A percentile compares a stretch with the other conserved stretches of the same genome.
These are phyloP conservation scores for Tuber melanosporum DNA, from an alignment of 495 filamentous ascomycete genomes.

Conservation along the genomic window DNA sequence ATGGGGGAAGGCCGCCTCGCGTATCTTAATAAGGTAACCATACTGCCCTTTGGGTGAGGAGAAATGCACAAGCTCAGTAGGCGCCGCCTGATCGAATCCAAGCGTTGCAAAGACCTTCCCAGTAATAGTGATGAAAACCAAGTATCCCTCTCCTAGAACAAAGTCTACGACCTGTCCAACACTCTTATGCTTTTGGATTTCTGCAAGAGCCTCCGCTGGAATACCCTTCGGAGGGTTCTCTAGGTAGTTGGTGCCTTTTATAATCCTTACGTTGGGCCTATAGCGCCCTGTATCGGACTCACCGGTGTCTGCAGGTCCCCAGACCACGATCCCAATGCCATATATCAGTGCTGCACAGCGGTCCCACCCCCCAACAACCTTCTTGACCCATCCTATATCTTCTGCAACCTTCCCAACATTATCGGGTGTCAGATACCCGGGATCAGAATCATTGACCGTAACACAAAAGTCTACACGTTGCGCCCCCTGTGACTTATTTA, in stretches of 20 bases:
- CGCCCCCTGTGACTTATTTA: constrained; percentile 9
- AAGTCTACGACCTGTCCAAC: constrained; percentile 30
- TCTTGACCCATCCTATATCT: constrained; percentile 18
- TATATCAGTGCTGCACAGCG: constrained; percentile 33
- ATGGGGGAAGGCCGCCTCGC: no score
- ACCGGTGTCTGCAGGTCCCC: constrained; percentile 13
- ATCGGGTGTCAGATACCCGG: constrained; percentile 3
- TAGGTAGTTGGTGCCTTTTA: not conserved
- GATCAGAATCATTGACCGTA: not conserved
- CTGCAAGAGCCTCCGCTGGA: not conserved
- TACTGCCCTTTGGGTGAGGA: constrained; percentile 21
- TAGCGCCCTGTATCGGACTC: not conserved
- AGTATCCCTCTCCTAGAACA: constrained; percentile 31
- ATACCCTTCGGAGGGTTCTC: not conserved
- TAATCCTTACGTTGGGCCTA: not conserved
- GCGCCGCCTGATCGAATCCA: constrained; percentile 11
- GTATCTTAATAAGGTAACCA: no score
- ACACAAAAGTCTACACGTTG: constrained; percentile 18
- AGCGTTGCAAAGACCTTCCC: constrained; percentile 37
- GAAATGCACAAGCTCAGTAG: constrained; percentile 33
- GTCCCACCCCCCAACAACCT: constrained; percentile 39
- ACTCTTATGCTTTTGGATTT: not conserved
- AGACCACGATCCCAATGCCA: constrained; percentile 30
- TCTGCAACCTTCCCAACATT: constrained; percentile 13
- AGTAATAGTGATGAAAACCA: constrained; percentile 33